Evolutionary conservation across 116 monocot species (phyloP), one percentile per base, ranked within the genome.

Genomic region (Dioscorea cayenensis): DNA sequence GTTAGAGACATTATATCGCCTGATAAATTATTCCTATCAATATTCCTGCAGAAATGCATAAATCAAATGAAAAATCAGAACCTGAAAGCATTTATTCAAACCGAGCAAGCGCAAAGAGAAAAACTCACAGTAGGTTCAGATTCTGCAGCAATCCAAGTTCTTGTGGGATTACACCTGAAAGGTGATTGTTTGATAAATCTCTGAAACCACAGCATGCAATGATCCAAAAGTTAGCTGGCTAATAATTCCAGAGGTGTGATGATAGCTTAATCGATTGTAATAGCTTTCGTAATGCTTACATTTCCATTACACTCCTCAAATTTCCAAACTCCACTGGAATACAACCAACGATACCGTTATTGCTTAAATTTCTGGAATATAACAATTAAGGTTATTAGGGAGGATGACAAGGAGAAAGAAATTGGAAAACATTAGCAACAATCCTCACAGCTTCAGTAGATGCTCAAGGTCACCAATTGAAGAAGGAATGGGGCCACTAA

Each of bases 301-400:
- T 90, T 74, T 90, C 90, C 90, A 92, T 79, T 28, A 97, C 61
- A 75, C 96, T 92, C 28, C 96, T 79, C 55, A 97, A 76, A 67
- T 97, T 97, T 79, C 96, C 96, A 79, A 97, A 92, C 66, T 92
- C 93, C 23, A 82, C 68, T 50, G 96, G 96, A 79, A 97, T 86
- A 65, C 28, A 84, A 0, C 96, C 93, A 71, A 75, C 43, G 36
- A 97, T 66, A 62, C 61, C 66, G 66, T 97, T 97, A 64, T 90
- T 79, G 84, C 96, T 92, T 60, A 97, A 81, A 65, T 97, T 97
- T 70, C 96, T 96, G 48, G 14, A 48, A 58, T 14, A 77, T 3
- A 66, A 23, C 5, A 58, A 25, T 60, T 12, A 65, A 32, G 25
- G 20, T 49, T 28, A 76, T 49, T 48, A 36, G 68, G 37, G 2